phyloP scores from a whole-genome alignment of 139 green algal genomes.

The Medakamo hakoo region DNA sequence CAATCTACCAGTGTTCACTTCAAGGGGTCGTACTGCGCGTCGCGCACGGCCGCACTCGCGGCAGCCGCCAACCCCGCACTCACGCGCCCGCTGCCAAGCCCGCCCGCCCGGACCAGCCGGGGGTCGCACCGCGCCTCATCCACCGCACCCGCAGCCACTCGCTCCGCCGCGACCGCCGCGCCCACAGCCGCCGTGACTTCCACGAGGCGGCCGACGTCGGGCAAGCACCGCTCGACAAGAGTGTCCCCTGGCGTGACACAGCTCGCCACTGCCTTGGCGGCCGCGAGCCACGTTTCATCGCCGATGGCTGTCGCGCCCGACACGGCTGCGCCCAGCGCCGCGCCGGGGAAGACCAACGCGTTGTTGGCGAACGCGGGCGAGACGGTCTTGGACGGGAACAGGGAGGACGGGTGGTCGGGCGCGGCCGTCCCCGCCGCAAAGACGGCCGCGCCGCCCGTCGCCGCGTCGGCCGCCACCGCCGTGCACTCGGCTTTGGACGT shows the following conservation, averaged over 20 bases:
- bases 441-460: conserved; percentile 9
- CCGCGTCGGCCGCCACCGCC: conserved; percentile 13
- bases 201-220: conserved; percentile 8
- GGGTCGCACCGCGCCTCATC: no score
- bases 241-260: conserved; percentile 8
- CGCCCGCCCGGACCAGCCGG: no score
- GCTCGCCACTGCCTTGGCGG: conserved; percentile 6
- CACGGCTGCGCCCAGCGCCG: conserved; percentile 9
- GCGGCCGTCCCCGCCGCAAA: conserved; percentile 16
- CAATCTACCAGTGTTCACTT: no score
- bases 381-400: conserved; percentile 11
- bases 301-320: conserved; percentile 9
- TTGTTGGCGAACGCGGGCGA: conserved; percentile 24
- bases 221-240: conserved; percentile 3
- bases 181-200: not conserved
- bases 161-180: not conserved
- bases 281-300: conserved; percentile 12
- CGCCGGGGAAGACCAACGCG: conserved; percentile 22
- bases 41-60: no score
- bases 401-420: not conserved
- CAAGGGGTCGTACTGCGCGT: no score
- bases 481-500: conserved; percentile 20
- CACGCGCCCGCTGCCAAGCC: no score
- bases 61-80: no score
- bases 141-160: no score